Percentiles rank a stretch among this genome's conserved stretches.
These are phyloP conservation scores for Breynia disticha DNA, from an alignment of 441 rosid genomes.

Conservation along the genomic window DNA sequence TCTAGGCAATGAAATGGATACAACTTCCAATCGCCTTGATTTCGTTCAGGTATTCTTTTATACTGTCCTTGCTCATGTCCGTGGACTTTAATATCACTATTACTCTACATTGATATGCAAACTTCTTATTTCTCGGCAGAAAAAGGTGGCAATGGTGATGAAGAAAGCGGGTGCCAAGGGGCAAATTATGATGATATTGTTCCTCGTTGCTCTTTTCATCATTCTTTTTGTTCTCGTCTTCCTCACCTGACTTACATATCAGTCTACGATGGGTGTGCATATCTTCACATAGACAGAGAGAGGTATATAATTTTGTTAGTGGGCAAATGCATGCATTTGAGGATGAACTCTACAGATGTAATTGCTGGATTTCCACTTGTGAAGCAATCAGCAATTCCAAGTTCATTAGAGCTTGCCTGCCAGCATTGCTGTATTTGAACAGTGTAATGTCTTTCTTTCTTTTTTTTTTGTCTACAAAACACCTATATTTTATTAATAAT, in stretches of 20 bases:
- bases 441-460: too few relatives aligned
- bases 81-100: not conserved
- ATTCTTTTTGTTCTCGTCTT: conserved; percentile 86
- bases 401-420: too few relatives aligned
- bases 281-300: too few relatives aligned
- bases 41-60: conserved; percentile 79
- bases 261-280: too few relatives aligned
- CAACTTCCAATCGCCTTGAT: conserved; percentile 87
- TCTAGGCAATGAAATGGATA: conserved; percentile 80
- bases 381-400: too few relatives aligned
- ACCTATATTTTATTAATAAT: too few relatives aligned
- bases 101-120: conserved; percentile 2
- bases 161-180: conserved; percentile 94
- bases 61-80: not conserved
- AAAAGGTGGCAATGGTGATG: conserved; percentile 97
- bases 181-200: conserved; percentile 88
- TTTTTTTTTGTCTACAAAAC: too few relatives aligned
- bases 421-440: too few relatives aligned
- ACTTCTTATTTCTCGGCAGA: conserved; percentile 36
- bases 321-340: too few relatives aligned
- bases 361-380: too few relatives aligned
- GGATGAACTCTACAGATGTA: too few relatives aligned
- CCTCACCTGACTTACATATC: conserved; percentile 47
- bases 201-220: conserved; percentile 71
- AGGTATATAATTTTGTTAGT: too few relatives aligned